Conservation (phyloP, 106 monocot species). For the Vanilla planifolia region DNA sequence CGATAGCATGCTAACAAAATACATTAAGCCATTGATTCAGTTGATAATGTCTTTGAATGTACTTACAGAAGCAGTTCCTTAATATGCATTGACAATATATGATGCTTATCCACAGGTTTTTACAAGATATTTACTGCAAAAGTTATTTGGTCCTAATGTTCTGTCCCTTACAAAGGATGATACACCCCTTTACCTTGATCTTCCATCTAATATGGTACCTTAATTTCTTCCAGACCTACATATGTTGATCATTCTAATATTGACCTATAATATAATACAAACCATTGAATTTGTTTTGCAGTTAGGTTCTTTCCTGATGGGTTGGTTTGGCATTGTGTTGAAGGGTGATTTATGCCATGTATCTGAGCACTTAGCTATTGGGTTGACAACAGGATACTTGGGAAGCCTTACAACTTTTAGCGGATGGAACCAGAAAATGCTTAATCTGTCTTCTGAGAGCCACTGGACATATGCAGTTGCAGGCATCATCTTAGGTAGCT, state of each 20-base stretch:
- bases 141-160: slow-evolving; percentile 44
- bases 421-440: slow-evolving; percentile 98
- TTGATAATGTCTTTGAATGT: too few species aligned
- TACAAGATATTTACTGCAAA: slow-evolving; percentile 60
- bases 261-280: background rate
- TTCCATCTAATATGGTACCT: slow-evolving; percentile 59
- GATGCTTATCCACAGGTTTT: slow-evolving; percentile 27
- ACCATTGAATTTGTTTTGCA: slow-evolving; percentile 17
- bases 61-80: too few species aligned
- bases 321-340: slow-evolving; percentile 88
- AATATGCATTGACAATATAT: background rate
- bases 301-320: slow-evolving; percentile 96
- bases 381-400: slow-evolving; percentile 83
- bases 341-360: slow-evolving; percentile 62
- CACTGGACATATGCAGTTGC: slow-evolving; percentile 64
- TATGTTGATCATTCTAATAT: background rate
- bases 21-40: too few species aligned
- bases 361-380: slow-evolving; percentile 76
- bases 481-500: slow-evolving; percentile 80
- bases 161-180: slow-evolving; percentile 45
- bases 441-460: slow-evolving; percentile 53
- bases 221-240: background rate
- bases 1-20: too few species aligned
- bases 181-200: slow-evolving; percentile 54
- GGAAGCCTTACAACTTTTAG: slow-evolving; percentile 98